Evolutionary conservation across 139 green algal species (phyloP).

Genomic region (Tetratostichococcus sp.): DNA sequence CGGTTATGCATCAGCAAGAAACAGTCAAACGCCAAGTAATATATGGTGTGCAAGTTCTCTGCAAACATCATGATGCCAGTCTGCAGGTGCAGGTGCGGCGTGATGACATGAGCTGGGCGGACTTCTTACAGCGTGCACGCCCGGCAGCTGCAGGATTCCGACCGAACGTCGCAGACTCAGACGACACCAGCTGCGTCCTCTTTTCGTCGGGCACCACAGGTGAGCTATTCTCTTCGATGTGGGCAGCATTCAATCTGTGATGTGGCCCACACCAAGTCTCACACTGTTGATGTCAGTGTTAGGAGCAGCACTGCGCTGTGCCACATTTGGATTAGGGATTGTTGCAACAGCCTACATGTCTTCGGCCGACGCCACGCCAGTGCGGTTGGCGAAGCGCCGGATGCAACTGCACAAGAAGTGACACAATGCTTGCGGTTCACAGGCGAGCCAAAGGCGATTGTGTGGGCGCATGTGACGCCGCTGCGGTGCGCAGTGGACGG

Average conservation of each 20-base stretch:
- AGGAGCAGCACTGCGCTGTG: no score
- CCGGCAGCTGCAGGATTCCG: background rate
- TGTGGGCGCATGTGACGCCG: slow-evolving; percentile 82
- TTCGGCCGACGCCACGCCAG: no score
- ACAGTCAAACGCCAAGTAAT: no score
- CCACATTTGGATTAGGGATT: no score
- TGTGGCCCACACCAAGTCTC: no score
- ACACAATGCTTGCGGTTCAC: background rate
- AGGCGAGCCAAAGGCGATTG: slow-evolving; percentile 92
- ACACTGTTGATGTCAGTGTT: no score
- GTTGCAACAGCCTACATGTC: no score
- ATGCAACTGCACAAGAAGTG: no score
- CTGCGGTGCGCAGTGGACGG: slow-evolving; percentile 71
- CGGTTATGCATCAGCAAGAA: no score
- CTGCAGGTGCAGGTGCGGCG: slow-evolving; percentile 27
- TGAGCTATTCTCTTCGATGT: background rate
- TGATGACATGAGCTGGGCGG: slow-evolving; percentile 41
- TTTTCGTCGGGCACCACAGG: slow-evolving; percentile 93
- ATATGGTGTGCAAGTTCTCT: no score
- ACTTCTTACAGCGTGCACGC: slow-evolving; percentile 37
- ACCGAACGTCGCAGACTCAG: slow-evolving; percentile 31
- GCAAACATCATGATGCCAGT: background rate
- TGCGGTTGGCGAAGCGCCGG: no score
- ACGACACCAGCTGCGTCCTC: slow-evolving; percentile 70
- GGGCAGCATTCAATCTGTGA: no score